phyloP scores from a whole-genome alignment of 1,139 yeast species.

The Yamadazyma songkhlaensis region DNA sequence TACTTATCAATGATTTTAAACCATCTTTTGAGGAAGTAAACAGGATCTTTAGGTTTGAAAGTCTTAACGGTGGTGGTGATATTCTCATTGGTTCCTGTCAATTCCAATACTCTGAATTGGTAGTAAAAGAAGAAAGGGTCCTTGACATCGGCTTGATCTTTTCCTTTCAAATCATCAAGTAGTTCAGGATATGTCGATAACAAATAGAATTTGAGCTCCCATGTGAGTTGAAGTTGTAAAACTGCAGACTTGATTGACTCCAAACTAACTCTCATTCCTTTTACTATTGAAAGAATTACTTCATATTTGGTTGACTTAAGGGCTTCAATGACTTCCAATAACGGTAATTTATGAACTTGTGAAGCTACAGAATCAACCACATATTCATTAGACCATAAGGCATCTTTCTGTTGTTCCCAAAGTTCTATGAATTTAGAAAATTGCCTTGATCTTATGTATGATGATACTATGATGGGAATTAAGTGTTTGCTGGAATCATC shows the following conservation, averaged over 20 bases:
- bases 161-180: background rate
- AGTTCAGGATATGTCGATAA: constrained; percentile 8
- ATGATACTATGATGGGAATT: constrained; percentile 28
- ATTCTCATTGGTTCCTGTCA: background rate
- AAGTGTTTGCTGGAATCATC: background rate
- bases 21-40: constrained; percentile 49
- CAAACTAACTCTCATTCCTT: constrained; percentile 22
- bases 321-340: too few species aligned
- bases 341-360: too few species aligned
- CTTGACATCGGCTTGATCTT: background rate
- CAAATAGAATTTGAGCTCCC: constrained; percentile 11
- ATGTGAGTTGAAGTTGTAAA: background rate
- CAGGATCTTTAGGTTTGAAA: constrained; percentile 12
- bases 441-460: constrained; percentile 60
- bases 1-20: constrained; percentile 34
- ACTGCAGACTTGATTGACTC: constrained; percentile 14
- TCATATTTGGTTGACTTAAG: too few species aligned
- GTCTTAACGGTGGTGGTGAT: too few species aligned
- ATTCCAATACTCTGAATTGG: constrained; percentile 7
- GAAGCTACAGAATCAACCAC: too few species aligned
- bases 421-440: constrained; percentile 44
- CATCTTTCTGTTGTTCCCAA: constrained; percentile 32
- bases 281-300: constrained; percentile 25
- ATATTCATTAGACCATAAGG: constrained; percentile 21
- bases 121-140: constrained; percentile 6